A percentile compares a stretch with the other conserved stretches of the same genome.
phyloP scores from a whole-genome alignment of 306 rosid species.

The Gynostemma pentaphyllum region DNA sequence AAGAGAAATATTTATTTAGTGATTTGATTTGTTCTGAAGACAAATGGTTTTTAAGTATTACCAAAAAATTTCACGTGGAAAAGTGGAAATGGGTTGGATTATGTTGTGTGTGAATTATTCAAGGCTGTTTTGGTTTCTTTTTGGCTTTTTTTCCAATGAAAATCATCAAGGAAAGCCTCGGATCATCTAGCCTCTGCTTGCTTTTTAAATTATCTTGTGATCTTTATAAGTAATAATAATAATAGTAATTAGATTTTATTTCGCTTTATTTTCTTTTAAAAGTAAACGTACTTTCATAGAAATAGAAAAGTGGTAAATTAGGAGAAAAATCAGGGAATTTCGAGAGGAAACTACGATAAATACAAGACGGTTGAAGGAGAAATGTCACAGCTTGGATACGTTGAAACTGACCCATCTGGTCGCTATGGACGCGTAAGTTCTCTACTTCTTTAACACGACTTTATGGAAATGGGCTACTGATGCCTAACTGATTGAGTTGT shows the following conservation, averaged over 20 bases:
- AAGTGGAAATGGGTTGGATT: conserved; percentile 43
- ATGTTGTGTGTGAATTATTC: conserved; percentile 58
- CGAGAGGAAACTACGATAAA: too few species aligned
- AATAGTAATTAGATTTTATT: too few species aligned
- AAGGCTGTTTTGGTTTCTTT: conserved; percentile 45
- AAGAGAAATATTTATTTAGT: too few species aligned
- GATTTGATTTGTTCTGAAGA: conserved; percentile 4
- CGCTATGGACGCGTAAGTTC: conserved; percentile 81
- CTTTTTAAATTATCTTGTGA: not conserved
- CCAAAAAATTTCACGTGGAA: conserved; percentile 30
- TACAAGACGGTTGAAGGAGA: conserved; percentile 21
- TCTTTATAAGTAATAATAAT: too few species aligned
- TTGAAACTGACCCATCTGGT: conserved; percentile 80
- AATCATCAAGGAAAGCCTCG: conserved; percentile 78
- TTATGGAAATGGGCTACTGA: too few species aligned
- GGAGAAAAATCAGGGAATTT: not conserved
- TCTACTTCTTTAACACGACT: too few species aligned
- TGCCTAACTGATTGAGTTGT: too few species aligned
- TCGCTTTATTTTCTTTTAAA: too few species aligned
- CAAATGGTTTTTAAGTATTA: conserved; percentile 37
- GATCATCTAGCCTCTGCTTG: conserved; percentile 44
- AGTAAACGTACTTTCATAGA: too few species aligned
- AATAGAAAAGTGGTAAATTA: not conserved
- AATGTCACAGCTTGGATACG: conserved; percentile 36
- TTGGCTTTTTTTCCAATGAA: conserved; percentile 52